phyloP scores from a whole-genome alignment of 2,329 filamentous ascomycete species.

The Pyricularia pennisetigena region DNA sequence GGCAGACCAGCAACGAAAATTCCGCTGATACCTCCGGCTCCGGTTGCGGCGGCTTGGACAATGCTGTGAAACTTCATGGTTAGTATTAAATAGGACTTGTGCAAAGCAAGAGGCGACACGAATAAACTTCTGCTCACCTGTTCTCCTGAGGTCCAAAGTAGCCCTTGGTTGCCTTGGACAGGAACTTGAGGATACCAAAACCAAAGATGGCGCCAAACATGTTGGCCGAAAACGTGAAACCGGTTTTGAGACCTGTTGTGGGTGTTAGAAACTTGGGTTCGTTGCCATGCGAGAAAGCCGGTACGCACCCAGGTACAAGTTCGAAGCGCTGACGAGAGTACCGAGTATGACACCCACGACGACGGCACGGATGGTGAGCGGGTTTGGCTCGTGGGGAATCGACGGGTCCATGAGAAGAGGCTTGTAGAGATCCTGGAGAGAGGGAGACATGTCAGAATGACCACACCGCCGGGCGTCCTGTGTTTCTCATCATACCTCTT shows the following conservation, averaged over 20 bases:
- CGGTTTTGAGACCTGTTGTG: slow-evolving; percentile 47
- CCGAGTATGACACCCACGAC: slow-evolving; percentile 45
- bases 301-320: slow-evolving; percentile 45
- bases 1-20: slow-evolving; percentile 51
- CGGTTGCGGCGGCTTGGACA: slow-evolving; percentile 49
- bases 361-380: slow-evolving; percentile 45
- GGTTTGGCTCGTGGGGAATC: slow-evolving; percentile 30
- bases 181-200: slow-evolving; percentile 43
- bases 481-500: not conserved
- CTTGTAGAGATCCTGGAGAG: slow-evolving; percentile 26
- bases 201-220: slow-evolving; percentile 48
- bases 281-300: too few relatives aligned
- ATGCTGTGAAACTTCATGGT: slow-evolving; percentile 27
- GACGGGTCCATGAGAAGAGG: slow-evolving; percentile 25
- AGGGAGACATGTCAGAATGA: not conserved
- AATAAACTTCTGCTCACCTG: slow-evolving; percentile 18
- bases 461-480: not conserved
- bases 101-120: not conserved
- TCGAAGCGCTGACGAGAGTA: slow-evolving; percentile 50
- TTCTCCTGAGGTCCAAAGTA: slow-evolving; percentile 51
- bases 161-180: slow-evolving; percentile 40
- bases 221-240: slow-evolving; percentile 37
- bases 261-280: slow-evolving; percentile 17
- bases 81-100: not conserved
- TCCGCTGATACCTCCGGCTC: slow-evolving; percentile 45